phyloP scores from a whole-genome alignment of 805 yeast genomes.

The Wickerhamiella galacta region DNA sequence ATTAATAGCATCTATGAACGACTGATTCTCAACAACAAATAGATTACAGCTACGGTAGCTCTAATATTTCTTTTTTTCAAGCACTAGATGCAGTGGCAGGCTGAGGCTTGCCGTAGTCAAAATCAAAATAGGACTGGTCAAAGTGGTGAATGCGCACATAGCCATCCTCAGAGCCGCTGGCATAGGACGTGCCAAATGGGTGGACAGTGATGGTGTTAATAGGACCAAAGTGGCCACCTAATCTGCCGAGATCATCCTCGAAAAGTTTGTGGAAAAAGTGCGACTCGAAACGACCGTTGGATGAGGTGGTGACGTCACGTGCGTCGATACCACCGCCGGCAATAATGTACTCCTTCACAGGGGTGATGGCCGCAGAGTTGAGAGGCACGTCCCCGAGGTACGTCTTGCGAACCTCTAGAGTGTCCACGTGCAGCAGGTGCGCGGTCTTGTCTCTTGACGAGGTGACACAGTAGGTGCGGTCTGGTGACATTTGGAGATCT shows the following conservation, averaged over 20 bases:
- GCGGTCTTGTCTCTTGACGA: constrained; percentile 86
- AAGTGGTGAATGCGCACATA: constrained; percentile 84
- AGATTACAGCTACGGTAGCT: not conserved
- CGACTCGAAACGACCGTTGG: constrained; percentile 95
- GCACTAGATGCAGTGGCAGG: not conserved
- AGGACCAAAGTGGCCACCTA: constrained; percentile 98
- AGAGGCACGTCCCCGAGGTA: constrained; percentile 82
- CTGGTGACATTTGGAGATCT: constrained; percentile 80
- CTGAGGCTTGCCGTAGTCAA: constrained; percentile 70
- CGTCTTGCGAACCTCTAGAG: constrained; percentile 51
- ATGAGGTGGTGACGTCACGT: constrained; percentile 93
- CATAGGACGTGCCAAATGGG: constrained; percentile 83
- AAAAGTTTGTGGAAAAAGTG: constrained; percentile 89
- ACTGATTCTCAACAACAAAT: not conserved
- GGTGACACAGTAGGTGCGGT: constrained; percentile 77
- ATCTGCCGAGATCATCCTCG: constrained; percentile 91
- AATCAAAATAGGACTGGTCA: constrained; percentile 84
- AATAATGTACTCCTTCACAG: constrained; percentile 77
- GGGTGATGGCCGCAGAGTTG: constrained; percentile 90
- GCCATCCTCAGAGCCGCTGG: constrained; percentile 99
- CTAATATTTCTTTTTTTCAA: not conserved
- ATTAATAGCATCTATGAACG: not conserved
- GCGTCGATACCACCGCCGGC: constrained; percentile 99
- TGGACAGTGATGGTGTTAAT: constrained; percentile 84
- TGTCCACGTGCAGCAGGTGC: constrained; percentile 58